phyloP scores from a whole-genome alignment of 1,284 basidiomycete genomes.

The Cystobasidium sp. region DNA sequence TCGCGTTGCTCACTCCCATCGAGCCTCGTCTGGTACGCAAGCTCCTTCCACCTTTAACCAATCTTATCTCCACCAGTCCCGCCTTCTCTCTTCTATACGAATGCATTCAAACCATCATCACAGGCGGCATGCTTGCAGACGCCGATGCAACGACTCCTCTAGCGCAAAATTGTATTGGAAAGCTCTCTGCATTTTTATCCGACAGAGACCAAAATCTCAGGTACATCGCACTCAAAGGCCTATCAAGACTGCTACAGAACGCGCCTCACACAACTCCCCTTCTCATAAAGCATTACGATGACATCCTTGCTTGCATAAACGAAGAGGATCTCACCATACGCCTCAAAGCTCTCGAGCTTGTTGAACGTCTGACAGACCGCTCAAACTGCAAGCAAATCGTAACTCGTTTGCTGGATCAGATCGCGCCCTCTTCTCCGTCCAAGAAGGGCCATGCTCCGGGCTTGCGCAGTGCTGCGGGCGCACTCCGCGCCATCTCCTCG shows the following conservation, averaged over 20 bases:
- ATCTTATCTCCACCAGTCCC: constrained; percentile 91
- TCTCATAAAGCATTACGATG: constrained; percentile 88
- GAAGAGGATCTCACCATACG: constrained; percentile 95
- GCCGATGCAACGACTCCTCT: constrained; percentile 60
- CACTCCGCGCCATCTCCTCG: constrained; percentile 52
- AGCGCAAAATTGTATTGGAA: constrained; percentile 87
- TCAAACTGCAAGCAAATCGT: constrained; percentile 86
- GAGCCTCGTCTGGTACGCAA: constrained; percentile 94
- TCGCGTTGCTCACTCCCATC: constrained; percentile 84
- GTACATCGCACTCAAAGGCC: constrained; percentile 91
- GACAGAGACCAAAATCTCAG: constrained; percentile 96
- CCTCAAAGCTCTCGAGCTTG: constrained; percentile 89
- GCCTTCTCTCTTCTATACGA: constrained; percentile 97
- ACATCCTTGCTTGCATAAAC: constrained; percentile 84
- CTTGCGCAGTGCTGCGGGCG: constrained; percentile 19
- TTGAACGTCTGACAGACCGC: constrained; percentile 87
- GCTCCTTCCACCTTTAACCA: constrained; percentile 87
- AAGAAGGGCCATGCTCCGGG: neutral
- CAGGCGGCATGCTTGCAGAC: constrained; percentile 81
- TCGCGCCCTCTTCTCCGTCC: constrained; percentile 64
- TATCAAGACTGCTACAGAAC: constrained; percentile 92
- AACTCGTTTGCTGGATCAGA: constrained; percentile 81
- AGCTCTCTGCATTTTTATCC: constrained; percentile 86
- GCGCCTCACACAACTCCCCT: constrained; percentile 72
- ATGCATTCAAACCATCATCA: constrained; percentile 97